Conservation (phyloP, 352 stramenopile species). For the Phytophthora sp. region DNA sequence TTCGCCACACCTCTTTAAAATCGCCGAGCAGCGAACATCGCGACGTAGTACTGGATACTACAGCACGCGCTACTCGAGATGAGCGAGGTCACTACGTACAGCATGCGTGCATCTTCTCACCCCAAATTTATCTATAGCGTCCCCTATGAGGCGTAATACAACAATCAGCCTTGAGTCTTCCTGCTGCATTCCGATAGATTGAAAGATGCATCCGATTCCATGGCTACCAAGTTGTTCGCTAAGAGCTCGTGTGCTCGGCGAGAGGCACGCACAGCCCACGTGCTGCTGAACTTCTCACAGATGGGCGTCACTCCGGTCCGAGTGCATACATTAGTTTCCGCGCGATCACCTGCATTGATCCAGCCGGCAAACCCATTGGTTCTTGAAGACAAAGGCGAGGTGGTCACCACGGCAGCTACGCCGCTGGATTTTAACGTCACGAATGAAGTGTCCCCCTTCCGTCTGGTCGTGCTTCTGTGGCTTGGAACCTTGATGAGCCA, state of each 20-base stretch:
- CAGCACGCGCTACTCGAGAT: conserved; percentile 34
- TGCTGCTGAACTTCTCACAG: not conserved
- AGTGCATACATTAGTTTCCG: conserved; percentile 8
- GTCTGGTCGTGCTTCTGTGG: conserved; percentile 27
- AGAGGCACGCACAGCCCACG: conserved; percentile 6
- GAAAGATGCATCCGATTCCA: not conserved
- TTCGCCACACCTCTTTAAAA: conserved; percentile 45
- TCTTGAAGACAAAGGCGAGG: conserved; percentile 7
- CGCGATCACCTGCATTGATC: no score
- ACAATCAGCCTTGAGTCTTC: conserved; percentile 9
- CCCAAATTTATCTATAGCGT: conserved; percentile 28
- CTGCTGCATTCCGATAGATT: no score
- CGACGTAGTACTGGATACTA: conserved; percentile 33
- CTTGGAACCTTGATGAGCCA: not conserved
- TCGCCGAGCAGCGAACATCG: conserved; percentile 33
- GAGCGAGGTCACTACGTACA: conserved; percentile 19
- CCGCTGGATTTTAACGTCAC: conserved; percentile 29
- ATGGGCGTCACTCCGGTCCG: not conserved
- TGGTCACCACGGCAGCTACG: conserved; percentile 2
- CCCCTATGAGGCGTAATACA: conserved; percentile 26
- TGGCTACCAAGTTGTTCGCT: not conserved
- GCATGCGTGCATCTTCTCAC: conserved; percentile 2
- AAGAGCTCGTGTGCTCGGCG: not conserved
- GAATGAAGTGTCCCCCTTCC: conserved; percentile 18
- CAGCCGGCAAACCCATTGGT: conserved; percentile 1